Base-by-base conservation (phyloP, 305 asterid genomes). In the Fraxinus greggii region DNA sequence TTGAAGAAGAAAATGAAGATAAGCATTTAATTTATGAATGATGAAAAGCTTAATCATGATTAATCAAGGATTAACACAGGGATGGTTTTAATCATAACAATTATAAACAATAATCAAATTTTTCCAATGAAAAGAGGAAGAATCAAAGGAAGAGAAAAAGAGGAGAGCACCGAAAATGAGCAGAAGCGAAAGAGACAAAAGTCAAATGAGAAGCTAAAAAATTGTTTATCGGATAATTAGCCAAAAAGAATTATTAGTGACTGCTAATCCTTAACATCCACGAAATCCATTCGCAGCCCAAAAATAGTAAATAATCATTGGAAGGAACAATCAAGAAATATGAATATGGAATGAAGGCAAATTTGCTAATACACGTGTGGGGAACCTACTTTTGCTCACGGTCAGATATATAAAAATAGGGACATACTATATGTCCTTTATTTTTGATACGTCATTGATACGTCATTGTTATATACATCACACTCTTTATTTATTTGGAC, bases 151-250 rank as follows among this genome's bases (percentile, higher is more conserved):
- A 42, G 26, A 4, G 54, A 7, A 0, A 77, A 72, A 82, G 56
- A 59, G 51, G 69, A 79, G 12, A 76, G 36, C 82, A 89, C 92
- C 90, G 81, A 83, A 78, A 83, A 83, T 86, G 73, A 13, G 73
- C 78, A 61, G 78, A 75, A 19, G 72, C 61, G 26, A 79, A 77
- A 74, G 82, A 85, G 76, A 76, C 82, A 73, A 76, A 83, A 70
- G 83, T 84, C 86, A 78, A 84, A 86, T 75, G 84, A 63, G 82
- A 85, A 32, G 80, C 81, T 79, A 76, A 10, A 38, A 32, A 86
- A 81, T 76, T 28, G 19, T 67, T 29, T 13, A 67, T 63, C 33
- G 17, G 32, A 63, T 63, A 63, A 61, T 63, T 10, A 63, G 72
- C 72, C 32, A 9, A 24, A 63, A 63, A 24, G 72, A 63, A 9